Conservation (phyloP, 331 rosid species). For the Erythrophleum ivorense region DNA sequence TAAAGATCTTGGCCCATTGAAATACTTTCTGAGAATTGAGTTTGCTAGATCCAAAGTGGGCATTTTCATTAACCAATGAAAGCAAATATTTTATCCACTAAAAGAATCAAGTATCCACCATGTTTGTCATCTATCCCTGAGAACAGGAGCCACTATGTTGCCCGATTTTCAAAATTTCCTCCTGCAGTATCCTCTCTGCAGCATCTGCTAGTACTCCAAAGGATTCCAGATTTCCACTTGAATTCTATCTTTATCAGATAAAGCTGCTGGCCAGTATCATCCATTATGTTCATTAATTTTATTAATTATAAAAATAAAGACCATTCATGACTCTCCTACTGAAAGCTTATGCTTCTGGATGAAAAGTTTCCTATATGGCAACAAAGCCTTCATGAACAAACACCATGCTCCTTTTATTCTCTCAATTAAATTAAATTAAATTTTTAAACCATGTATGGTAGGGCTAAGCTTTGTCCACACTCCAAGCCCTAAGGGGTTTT, state of each 20-base stretch:
- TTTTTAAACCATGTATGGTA: not conserved
- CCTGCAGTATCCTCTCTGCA: not conserved
- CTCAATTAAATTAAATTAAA: not conserved
- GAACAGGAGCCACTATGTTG: not conserved
- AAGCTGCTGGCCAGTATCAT: not conserved
- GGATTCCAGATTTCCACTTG: not conserved
- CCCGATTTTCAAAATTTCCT: not conserved
- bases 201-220: not conserved
- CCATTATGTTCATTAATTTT: not conserved
- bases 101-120: no score
- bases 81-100: no score
- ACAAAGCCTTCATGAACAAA: conserved; percentile 2
- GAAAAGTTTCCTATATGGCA: not conserved
- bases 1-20: not conserved
- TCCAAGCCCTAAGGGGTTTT: not conserved
- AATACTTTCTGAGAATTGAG: not conserved
- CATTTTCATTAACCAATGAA: no score
- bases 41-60: no score
- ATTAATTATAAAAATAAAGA: not conserved
- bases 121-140: not conserved
- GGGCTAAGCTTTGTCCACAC: not conserved
- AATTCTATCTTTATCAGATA: not conserved
- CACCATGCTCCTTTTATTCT: not conserved
- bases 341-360: not conserved
- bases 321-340: not conserved